Percentiles rank a stretch among this genome's conserved stretches.
These are phyloP conservation scores for Mycena polygramma DNA, from an alignment of 768 basidiomycete genomes.

Conservation along the genomic window DNA sequence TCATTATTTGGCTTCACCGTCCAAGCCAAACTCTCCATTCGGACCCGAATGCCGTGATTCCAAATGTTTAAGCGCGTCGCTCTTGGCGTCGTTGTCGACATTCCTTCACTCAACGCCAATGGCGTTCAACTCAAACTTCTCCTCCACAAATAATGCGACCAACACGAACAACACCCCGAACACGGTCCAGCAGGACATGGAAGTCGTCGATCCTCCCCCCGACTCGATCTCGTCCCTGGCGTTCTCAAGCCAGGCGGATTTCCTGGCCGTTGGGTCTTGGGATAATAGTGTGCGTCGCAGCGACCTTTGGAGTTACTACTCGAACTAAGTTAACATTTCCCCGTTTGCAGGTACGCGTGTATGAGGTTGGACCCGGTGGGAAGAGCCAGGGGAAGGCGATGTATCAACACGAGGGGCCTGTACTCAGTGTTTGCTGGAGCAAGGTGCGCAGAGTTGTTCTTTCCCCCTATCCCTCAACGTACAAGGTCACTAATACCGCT, in stretches of 20 bases:
- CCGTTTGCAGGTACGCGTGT: slow-evolving; percentile 71
- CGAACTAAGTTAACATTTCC: too few species aligned
- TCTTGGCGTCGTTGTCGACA: too few species aligned
- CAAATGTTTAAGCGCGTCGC: too few species aligned
- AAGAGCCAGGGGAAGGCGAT: slow-evolving; percentile 78
- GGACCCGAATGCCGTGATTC: too few species aligned
- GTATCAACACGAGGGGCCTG: slow-evolving; percentile 80
- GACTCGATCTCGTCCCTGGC: slow-evolving; percentile 78
- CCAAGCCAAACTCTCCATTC: too few species aligned
- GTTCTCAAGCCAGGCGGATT: slow-evolving; percentile 60
- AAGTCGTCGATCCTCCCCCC: slow-evolving; percentile 70
- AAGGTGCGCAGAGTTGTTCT: slow-evolving; percentile 53
- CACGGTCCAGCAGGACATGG: slow-evolving; percentile 63
- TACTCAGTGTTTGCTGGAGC: slow-evolving; percentile 79
- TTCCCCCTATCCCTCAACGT: too few species aligned
- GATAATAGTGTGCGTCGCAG: slow-evolving; percentile 68
- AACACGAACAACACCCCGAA: not conserved
- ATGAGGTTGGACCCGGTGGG: slow-evolving; percentile 70
- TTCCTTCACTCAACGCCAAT: too few species aligned
- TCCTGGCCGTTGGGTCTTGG: slow-evolving; percentile 83
- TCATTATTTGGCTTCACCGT: too few species aligned
- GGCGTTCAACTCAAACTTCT: too few species aligned
- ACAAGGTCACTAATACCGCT: slow-evolving; percentile 42
- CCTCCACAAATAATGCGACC: too few species aligned
- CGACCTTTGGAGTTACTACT: too few species aligned